Evolutionary conservation across 2,329 filamentous ascomycete genomes (phyloP).

Genomic region (Drechslerella coelobrocha): DNA sequence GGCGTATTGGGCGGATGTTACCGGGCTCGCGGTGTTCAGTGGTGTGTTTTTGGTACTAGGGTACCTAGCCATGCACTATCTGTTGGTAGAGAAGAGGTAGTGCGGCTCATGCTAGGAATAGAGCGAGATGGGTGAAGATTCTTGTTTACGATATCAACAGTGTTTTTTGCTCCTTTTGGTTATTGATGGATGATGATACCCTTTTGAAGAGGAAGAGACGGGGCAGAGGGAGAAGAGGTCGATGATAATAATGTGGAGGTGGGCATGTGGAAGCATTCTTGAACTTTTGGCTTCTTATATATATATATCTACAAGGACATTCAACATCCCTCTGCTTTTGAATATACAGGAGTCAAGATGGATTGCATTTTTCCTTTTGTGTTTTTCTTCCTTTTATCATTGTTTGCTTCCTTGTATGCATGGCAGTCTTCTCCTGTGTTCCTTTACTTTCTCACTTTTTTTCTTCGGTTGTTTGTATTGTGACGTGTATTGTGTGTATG

Average conservation of each 20-base stretch:
- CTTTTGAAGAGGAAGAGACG: too few relatives aligned
- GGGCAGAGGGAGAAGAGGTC: too few relatives aligned
- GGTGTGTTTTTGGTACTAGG: slow-evolving; percentile 84
- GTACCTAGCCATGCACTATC: slow-evolving; percentile 88
- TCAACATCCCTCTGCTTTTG: not conserved
- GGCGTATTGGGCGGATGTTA: slow-evolving; percentile 82
- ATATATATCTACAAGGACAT: slow-evolving; percentile 19
- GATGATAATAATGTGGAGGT: too few relatives aligned
- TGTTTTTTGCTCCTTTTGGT: too few relatives aligned
- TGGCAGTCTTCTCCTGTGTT: slow-evolving; percentile 15
- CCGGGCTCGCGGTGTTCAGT: slow-evolving; percentile 81
- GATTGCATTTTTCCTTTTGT: slow-evolving; percentile 9
- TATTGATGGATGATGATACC: too few relatives aligned
- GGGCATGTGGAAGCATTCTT: too few relatives aligned
- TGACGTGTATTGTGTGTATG: too few relatives aligned
- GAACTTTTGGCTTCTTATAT: slow-evolving; percentile 33
- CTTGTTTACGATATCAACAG: too few relatives aligned
- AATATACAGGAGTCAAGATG: slow-evolving; percentile 16
- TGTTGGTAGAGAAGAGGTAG: slow-evolving; percentile 76
- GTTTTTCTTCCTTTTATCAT: not conserved
- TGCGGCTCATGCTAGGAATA: not conserved
- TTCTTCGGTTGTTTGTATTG: too few relatives aligned
- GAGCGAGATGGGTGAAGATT: too few relatives aligned
- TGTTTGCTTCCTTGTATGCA: not conserved
- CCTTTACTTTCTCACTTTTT: slow-evolving; percentile 10